Evolutionary conservation across 495 filamentous ascomycete species (phyloP).

Genomic region (Xanthoparmelia taractica): DNA sequence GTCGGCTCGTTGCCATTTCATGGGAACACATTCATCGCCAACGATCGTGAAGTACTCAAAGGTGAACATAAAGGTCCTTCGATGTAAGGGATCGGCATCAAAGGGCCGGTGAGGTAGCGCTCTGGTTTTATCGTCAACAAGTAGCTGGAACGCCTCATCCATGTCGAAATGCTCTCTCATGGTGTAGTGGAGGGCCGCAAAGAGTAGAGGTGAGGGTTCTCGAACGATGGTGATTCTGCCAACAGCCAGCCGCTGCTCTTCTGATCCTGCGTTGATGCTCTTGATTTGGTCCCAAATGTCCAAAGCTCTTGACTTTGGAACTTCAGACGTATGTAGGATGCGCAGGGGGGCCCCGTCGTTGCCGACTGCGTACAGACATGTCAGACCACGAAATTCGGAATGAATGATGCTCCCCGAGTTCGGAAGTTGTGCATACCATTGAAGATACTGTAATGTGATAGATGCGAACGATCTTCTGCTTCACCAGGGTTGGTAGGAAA

Average conservation of each 20-base stretch:
- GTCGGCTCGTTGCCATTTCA: conserved; percentile 45
- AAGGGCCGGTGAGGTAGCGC: conserved; percentile 38
- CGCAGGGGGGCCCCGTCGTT: conserved; percentile 33
- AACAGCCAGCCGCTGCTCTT: conserved; percentile 33
- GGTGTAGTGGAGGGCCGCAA: conserved; percentile 44
- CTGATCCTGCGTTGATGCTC: conserved; percentile 27
- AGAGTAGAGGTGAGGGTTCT: conserved; percentile 45
- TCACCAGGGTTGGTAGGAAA: conserved; percentile 29
- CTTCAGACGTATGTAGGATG: conserved; percentile 27
- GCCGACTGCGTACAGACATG: conserved; percentile 25
- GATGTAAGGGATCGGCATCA: conserved; percentile 30
- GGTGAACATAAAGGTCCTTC: conserved; percentile 45
- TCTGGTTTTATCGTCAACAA: conserved; percentile 34
- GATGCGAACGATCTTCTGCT: conserved; percentile 32
- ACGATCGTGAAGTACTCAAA: conserved; percentile 51
- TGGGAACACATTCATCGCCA: conserved; percentile 37
- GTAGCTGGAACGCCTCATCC: conserved; percentile 42
- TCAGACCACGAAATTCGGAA: background rate
- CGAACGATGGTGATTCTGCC: conserved; percentile 48
- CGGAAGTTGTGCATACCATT: conserved; percentile 24
- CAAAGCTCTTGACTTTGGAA: conserved; percentile 28
- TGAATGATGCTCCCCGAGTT: background rate
- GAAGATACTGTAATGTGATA: conserved; percentile 43
- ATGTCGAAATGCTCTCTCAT: conserved; percentile 44
- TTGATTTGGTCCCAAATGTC: conserved; percentile 30